A percentile compares a stretch with the other conserved stretches of the same genome.
Conservation (phyloP, 2,329 filamentous ascomycete genomes). For the Penicillium nordicum region DNA sequence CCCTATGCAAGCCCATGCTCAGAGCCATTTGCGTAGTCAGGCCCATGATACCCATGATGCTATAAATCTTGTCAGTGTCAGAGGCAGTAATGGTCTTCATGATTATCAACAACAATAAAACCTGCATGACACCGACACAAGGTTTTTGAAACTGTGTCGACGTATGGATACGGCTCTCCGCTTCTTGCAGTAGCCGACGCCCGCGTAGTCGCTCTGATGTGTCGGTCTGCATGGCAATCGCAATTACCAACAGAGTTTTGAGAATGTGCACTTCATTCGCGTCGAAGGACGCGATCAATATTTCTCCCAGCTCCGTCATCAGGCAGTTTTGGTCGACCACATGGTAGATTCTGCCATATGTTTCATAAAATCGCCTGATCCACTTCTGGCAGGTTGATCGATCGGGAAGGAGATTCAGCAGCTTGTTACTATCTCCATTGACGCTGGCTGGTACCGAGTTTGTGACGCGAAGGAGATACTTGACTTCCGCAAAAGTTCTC, state of each 20-base stretch:
- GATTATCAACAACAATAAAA: not conserved
- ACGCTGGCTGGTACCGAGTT: not conserved
- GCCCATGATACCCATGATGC: not conserved
- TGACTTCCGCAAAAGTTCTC: not conserved
- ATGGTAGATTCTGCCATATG: not conserved
- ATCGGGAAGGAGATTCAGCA: not conserved
- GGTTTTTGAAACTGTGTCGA: not conserved
- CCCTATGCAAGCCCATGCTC: not conserved
- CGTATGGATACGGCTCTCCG: not conserved
- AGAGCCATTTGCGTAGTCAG: not conserved
- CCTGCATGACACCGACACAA: not conserved
- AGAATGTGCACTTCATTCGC: not conserved
- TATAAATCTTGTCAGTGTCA: not conserved
- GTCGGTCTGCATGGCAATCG: not conserved
- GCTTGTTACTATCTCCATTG: not conserved
- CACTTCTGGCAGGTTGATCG: not conserved
- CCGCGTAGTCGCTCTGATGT: not conserved
- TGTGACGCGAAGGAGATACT: not conserved
- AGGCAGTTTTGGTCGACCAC: not conserved
- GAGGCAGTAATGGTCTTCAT: not conserved
- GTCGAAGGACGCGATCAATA: not conserved
- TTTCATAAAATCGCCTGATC: not conserved
- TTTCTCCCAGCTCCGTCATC: not conserved
- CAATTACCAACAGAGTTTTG: not conserved
- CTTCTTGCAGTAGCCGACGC: not conserved